Conservation (phyloP, 2,329 filamentous ascomycete genomes). For the Fusarium graminum region DNA sequence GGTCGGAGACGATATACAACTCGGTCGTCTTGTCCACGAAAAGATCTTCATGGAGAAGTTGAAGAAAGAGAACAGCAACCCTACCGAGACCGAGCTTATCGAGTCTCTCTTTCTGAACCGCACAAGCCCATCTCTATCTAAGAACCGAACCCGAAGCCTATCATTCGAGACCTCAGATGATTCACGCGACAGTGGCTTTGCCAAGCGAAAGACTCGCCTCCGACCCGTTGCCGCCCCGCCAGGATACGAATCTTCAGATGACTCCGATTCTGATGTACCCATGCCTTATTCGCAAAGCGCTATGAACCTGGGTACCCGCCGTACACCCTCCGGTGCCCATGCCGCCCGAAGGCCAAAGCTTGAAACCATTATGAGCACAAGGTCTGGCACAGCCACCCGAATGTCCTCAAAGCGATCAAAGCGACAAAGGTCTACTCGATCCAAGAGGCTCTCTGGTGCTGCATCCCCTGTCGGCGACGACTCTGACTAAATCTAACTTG, state of each 20-base stretch:
- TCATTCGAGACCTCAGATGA: slow-evolving; percentile 57
- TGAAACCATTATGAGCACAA: slow-evolving; percentile 62
- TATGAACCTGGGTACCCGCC: slow-evolving; percentile 45
- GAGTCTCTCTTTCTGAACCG: slow-evolving; percentile 57
- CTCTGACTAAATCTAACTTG: slow-evolving; percentile 47
- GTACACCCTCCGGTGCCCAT: slow-evolving; percentile 46
- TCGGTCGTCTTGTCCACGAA: slow-evolving; percentile 60
- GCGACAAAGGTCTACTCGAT: slow-evolving; percentile 50
- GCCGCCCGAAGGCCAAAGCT: slow-evolving; percentile 60
- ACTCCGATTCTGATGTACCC: slow-evolving; percentile 49
- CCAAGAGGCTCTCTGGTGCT: slow-evolving; percentile 50
- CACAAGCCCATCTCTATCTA: slow-evolving; percentile 51
- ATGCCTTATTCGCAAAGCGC: slow-evolving; percentile 45
- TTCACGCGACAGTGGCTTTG: slow-evolving; percentile 49
- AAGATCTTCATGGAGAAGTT: slow-evolving; percentile 62
- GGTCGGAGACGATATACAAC: slow-evolving; percentile 57
- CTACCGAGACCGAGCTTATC: slow-evolving; percentile 60
- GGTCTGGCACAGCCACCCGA: slow-evolving; percentile 50
- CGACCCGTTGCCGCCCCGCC: slow-evolving; percentile 50
- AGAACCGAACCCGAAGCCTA: slow-evolving; percentile 55
- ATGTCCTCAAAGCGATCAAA: slow-evolving; percentile 50
- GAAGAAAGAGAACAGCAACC: slow-evolving; percentile 55
- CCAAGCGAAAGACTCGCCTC: slow-evolving; percentile 48
- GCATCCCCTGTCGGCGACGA: slow-evolving; percentile 57
- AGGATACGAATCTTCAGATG: slow-evolving; percentile 53